phyloP scores from a whole-genome alignment of 306 rosid species.

The Glycine latifolia region DNA sequence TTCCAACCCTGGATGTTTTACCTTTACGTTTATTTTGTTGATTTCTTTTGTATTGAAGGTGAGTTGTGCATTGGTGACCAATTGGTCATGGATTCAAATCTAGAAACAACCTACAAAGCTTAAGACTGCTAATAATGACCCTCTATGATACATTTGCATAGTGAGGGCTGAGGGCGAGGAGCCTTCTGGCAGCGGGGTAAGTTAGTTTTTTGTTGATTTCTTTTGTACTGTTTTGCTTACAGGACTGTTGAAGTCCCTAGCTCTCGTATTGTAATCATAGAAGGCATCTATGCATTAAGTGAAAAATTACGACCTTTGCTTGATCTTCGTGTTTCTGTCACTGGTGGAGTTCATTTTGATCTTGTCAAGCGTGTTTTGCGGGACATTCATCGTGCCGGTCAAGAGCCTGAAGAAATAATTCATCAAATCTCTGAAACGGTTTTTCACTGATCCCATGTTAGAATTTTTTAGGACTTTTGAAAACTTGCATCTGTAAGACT shows the following conservation, averaged over 20 bases:
- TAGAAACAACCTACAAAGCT: too few species aligned
- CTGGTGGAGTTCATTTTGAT: slow-evolving; percentile 99
- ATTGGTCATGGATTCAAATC: too few species aligned
- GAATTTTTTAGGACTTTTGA: slow-evolving; percentile 31
- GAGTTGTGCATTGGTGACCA: too few species aligned
- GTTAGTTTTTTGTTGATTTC: slow-evolving; percentile 8
- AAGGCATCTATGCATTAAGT: slow-evolving; percentile 96
- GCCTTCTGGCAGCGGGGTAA: too few species aligned
- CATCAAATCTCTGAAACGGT: slow-evolving; percentile 99
- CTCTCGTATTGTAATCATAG: slow-evolving; percentile 84
- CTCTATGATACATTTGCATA: too few species aligned
- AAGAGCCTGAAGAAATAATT: slow-evolving; percentile 97
- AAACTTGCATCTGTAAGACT: slow-evolving; percentile 16
- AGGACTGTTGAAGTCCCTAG: slow-evolving; percentile 92
- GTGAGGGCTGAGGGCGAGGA: too few species aligned
- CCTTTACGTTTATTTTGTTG: slow-evolving; percentile 30
- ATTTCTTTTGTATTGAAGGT: slow-evolving; percentile 21
- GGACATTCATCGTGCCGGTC: slow-evolving; percentile 97
- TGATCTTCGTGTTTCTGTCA: slow-evolving; percentile 96
- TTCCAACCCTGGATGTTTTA: slow-evolving; percentile 23
- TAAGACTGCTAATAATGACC: too few species aligned
- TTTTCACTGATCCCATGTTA: slow-evolving; percentile 55
- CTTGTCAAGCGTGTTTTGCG: slow-evolving; percentile 97
- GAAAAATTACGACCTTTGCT: slow-evolving; percentile 85
- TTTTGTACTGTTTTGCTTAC: slow-evolving; percentile 50